Base-by-base conservation (phyloP, 176 grass and related monocot species). In the Bolboschoenus planiculmis region DNA sequence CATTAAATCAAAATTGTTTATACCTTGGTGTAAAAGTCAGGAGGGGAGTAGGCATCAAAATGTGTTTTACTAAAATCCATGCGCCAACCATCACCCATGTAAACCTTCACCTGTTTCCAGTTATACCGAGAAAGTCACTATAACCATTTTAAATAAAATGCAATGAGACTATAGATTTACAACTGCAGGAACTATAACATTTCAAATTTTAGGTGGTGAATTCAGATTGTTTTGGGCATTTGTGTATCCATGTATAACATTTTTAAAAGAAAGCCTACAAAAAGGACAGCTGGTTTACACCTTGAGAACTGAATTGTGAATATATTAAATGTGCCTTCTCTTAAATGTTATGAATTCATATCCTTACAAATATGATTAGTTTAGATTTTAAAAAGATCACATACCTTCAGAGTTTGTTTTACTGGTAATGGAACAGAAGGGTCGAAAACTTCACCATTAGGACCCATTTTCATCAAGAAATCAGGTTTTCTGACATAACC, bases 41-140 rank as follows among this genome's bases (percentile, higher is more conserved):
- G 96, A 35, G 96, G 96, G 0, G 96, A 98, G 23, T 89, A 98
- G 20, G 85, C 1, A 56, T 98, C 95, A 3, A 98, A 98, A 86
- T 98, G 96, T 56, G 92, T 98, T 85, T 91, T 87, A 73, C 92
- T 95, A 85, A 98, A 98, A 84, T 98, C 96, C 74, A 87, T 85
- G 64, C 85, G 83, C 96, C 96, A 98, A 34, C 96, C 96, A 75
- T 98, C 92, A 21, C 96, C 96, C 96, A 95, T 93, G 47, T 98
- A 98, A 37, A 95, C 85, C 67, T 98, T 98, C 1, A 98, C 96
- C 94, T 97, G 83, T 81, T 80, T 44, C 10, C 2, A 63, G 82
- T 82, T 78, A 29, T 16, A 56, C 4, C 0, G 10, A 77, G 10
- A 57, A 50, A 79, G 47, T 56, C 31, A 18, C 4, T 21, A 51